These are phyloP conservation scores for Aulographum hederae DNA, from an alignment of 2,329 filamentous ascomycete genomes.

Conservation along the genomic window DNA sequence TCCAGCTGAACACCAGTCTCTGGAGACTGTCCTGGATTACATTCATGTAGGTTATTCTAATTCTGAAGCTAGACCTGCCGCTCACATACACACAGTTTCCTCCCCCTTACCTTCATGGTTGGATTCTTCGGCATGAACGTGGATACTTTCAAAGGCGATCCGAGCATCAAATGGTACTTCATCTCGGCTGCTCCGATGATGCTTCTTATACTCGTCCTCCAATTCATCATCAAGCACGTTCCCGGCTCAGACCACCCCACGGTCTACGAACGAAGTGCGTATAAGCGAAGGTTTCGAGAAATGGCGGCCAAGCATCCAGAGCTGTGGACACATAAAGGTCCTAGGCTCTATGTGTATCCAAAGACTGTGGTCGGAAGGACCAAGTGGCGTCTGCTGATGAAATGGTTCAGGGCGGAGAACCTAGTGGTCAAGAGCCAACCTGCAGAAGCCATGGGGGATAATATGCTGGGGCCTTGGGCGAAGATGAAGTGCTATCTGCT, in stretches of 20 bases:
- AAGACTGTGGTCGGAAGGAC: constrained; percentile 17
- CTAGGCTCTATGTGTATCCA: constrained; percentile 20
- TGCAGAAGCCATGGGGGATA: too few species aligned
- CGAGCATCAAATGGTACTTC: constrained; percentile 31
- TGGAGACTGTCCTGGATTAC: too few species aligned
- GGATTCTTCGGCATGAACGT: too few species aligned
- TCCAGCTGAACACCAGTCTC: too few species aligned
- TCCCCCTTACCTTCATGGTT: too few species aligned
- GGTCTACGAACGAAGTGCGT: constrained; percentile 28
- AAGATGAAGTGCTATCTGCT: too few species aligned
- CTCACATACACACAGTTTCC: too few species aligned
- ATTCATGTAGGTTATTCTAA: too few species aligned
- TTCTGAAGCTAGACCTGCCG: too few species aligned
- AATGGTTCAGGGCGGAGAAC: constrained; percentile 27
- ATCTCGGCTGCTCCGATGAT: constrained; percentile 27
- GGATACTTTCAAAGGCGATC: not conserved
- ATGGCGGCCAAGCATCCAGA: constrained; percentile 24
- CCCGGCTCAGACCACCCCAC: constrained; percentile 23
- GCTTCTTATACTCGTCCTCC: constrained; percentile 23
- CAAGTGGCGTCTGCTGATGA: constrained; percentile 29
- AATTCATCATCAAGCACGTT: constrained; percentile 29
- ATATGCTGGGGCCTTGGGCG: too few species aligned
- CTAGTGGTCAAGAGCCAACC: too few species aligned
- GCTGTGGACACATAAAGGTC: constrained; percentile 30
- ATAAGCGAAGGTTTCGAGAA: constrained; percentile 30